These are phyloP conservation scores for Calcarisporium arbuscula DNA, from an alignment of 2,329 filamentous ascomycete genomes.

Conservation along the genomic window DNA sequence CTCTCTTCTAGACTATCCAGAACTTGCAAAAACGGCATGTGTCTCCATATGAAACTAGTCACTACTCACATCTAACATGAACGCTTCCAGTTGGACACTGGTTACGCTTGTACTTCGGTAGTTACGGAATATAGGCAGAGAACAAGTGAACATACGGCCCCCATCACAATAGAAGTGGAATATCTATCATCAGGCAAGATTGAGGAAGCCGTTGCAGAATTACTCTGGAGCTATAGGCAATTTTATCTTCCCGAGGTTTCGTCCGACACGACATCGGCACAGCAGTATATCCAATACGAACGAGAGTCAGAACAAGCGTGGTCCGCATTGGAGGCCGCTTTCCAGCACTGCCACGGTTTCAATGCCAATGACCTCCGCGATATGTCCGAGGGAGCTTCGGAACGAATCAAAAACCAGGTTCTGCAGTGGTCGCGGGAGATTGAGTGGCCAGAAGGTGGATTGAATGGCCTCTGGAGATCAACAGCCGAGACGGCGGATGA, in stretches of 20 bases:
- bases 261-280: constrained; percentile 11
- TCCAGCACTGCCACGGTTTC: constrained; percentile 21
- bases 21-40: constrained; percentile 18
- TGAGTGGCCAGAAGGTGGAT: constrained; percentile 21
- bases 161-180: constrained; percentile 25
- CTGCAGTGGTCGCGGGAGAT: constrained; percentile 21
- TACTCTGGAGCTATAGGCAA: constrained; percentile 25
- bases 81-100: constrained; percentile 19
- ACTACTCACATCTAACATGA: background rate
- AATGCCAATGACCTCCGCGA: constrained; percentile 15
- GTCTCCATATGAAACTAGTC: background rate
- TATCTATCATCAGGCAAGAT: constrained; percentile 22
- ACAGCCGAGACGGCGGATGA: constrained; percentile 23
- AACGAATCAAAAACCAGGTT: constrained; percentile 17
- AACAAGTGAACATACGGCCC: constrained; percentile 13
- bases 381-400: constrained; percentile 19
- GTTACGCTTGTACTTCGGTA: constrained; percentile 26
- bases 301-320: constrained; percentile 33
- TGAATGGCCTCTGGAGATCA: constrained; percentile 20
- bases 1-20: constrained; percentile 25
- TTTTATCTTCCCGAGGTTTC: constrained; percentile 18
- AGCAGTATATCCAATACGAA: constrained; percentile 19
- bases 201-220: constrained; percentile 20
- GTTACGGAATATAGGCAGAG: constrained; percentile 28
- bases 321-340: constrained; percentile 28